These are phyloP conservation scores for Aspergillus saccharolyticus DNA, from an alignment of 495 filamentous ascomycete genomes.

Conservation along the genomic window DNA sequence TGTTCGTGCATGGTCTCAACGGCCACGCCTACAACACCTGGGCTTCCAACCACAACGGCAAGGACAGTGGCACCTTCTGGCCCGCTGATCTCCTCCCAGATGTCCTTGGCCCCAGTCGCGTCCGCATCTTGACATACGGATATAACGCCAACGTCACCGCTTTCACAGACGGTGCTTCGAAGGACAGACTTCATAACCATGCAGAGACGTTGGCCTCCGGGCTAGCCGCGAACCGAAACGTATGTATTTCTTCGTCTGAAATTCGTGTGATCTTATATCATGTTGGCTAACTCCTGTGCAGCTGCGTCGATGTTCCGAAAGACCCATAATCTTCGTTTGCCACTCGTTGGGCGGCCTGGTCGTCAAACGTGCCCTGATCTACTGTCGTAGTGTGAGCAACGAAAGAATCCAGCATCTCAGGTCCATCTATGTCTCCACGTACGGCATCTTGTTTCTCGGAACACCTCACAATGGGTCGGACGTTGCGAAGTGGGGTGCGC, in stretches of 20 bases:
- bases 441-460: conserved; percentile 78
- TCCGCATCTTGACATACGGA: conserved; percentile 74
- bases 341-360: conserved; percentile 81
- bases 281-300: conserved; percentile 20
- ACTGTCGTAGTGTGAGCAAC: conserved; percentile 58
- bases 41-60: conserved; percentile 58
- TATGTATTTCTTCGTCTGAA: conserved; percentile 24
- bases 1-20: conserved; percentile 81
- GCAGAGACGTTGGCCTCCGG: conserved; percentile 71
- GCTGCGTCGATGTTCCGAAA: conserved; percentile 49
- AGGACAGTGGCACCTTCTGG: conserved; percentile 65
- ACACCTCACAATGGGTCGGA: conserved; percentile 83
- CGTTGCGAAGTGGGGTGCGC: conserved; percentile 68
- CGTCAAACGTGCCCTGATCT: conserved; percentile 66
- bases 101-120: conserved; percentile 54
- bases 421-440: conserved; percentile 78
- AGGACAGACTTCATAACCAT: conserved; percentile 77
- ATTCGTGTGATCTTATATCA: conserved; percentile 15
- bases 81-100: conserved; percentile 67
- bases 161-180: conserved; percentile 55
- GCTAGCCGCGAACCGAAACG: conserved; percentile 54
- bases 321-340: conserved; percentile 80
- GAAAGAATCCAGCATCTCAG: conserved; percentile 68
- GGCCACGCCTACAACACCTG: conserved; percentile 72
- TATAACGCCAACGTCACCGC: conserved; percentile 77